Evolutionary conservation across 148 eudicot genomes (phyloP), one percentile per base, ranked within the genome.

Genomic region (Cornus florida): DNA sequence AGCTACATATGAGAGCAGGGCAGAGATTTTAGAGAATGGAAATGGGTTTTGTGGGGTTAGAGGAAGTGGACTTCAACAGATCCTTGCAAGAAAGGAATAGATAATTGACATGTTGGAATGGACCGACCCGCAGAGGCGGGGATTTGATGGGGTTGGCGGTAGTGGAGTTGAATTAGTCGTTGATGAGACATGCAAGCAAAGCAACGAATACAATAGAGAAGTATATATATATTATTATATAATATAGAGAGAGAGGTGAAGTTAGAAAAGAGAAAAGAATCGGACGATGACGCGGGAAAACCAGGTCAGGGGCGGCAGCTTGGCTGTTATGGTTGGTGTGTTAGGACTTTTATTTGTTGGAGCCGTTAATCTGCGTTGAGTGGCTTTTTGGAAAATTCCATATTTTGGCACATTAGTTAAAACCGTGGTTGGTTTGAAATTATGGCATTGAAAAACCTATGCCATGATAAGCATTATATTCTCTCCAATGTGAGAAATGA

Each of bases 161-260:
- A 67, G 82, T 71, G 65, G 78, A 74, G 64, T 75, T 66, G 87
- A 84, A 86, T 43, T 83, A 82, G 89, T 88, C 89, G 82, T 81
- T 72, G 84, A 64, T 75, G 59, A 74, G 68, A 62, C 72, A 59
- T 69, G 69, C 73, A 86, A 86, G 90, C 33, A 86, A 86, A 86
- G 90, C 41, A 86, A 86, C 72, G 92, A 84, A 88, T 86, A 86
- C 9, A 43, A 43, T 1, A 4, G 48, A 4, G 8, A 0, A 6
- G 48, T 43, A 43, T 6, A 43, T 9, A 43, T 3, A 43, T 9
- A 43, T 3, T 43, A 43, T 9, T 9, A 43, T 43, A 43, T 2
- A 2, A 48, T 20, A 73, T 70, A 71, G 74, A 57, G 76, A 33
- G 81, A 57, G 79, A 32, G 67, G 41, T 43, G 83, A 59, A 75